Base-by-base conservation (phyloP, 345 rosid species). In the Dovyalis caffra region DNA sequence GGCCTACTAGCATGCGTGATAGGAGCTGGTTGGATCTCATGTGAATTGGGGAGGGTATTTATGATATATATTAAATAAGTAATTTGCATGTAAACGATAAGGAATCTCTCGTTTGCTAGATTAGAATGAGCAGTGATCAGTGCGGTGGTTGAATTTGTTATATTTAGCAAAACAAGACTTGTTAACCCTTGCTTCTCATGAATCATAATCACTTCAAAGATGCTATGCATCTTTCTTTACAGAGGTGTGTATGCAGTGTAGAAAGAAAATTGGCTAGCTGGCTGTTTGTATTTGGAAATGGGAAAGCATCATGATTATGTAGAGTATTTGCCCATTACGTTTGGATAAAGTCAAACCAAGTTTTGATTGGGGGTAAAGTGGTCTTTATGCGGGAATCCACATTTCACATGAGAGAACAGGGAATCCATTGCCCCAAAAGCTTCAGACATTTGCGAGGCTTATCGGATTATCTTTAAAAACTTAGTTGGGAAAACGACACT, bases 131-230 rank as follows among this genome's bases (percentile, higher is more conserved):
- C n/a, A n/a, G n/a, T n/a, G n/a, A n/a, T n/a, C n/a, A n/a, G n/a
- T n/a, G n/a, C n/a, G 68, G 84, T 83, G 15, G 80, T 81, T 87
- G 83, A 77, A 72, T 43, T 76, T 82, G 68, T 61, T 74, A 72
- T 21, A 45, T 71, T 57, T 66, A 72, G 75, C 62, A 20, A 64
- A 69, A 71, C 73, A 77, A 18, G 10, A 23, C 25, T 23, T 67
- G 66, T 25, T 40, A 35, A 26, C 26, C 45, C 64, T 70, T 62
- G 20, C 34, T 64, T 71, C 49, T n/a, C n/a, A n/a, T n/a, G n/a
- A n/a, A n/a, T 23, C 32, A 23, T 53, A 0, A 51, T 68, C 49
- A 45, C 38, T n/a, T 29, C 0, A 18, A 1, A 8, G 28, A 58
- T 20, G 6, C 68, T 58, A 20, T 57, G 21, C 21, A 32, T 32